These are phyloP conservation scores for Lactarius indigo DNA, from an alignment of 768 basidiomycete species.

Conservation along the genomic window DNA sequence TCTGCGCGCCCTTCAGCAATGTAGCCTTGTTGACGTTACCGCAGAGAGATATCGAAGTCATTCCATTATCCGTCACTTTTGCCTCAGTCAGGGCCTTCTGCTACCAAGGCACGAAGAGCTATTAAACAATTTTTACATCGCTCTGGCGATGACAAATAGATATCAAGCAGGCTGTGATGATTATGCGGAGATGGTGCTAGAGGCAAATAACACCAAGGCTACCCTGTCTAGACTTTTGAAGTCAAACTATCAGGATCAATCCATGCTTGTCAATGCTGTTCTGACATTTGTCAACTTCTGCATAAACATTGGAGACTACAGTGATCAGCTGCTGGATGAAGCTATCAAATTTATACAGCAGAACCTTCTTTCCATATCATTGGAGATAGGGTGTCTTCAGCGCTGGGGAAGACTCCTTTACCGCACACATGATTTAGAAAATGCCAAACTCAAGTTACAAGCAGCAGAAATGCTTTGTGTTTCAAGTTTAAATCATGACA, in stretches of 20 bases:
- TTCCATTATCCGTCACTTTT: conserved; percentile 1
- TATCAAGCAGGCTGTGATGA: neutral
- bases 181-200: conserved; percentile 2
- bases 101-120: neutral
- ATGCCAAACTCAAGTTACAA: neutral
- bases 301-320: conserved; percentile 6
- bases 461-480: neutral
- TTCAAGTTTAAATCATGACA: neutral
- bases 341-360: neutral
- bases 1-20: neutral
- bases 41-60: conserved; percentile 1
- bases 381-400: neutral
- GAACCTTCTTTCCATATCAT: neutral
- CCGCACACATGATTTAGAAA: neutral
- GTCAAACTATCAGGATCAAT: neutral
- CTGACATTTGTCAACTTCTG: neutral
- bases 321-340: neutral
- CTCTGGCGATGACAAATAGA: neutral
- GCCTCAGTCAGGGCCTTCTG: neutral
- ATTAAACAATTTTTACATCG: neutral
- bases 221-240: neutral
- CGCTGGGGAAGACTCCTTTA: neutral
- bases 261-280: neutral
- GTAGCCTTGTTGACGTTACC: neutral
- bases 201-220: neutral